Conservation (phyloP, 163 green algal species). For the Scenedesmus sp. region DNA sequence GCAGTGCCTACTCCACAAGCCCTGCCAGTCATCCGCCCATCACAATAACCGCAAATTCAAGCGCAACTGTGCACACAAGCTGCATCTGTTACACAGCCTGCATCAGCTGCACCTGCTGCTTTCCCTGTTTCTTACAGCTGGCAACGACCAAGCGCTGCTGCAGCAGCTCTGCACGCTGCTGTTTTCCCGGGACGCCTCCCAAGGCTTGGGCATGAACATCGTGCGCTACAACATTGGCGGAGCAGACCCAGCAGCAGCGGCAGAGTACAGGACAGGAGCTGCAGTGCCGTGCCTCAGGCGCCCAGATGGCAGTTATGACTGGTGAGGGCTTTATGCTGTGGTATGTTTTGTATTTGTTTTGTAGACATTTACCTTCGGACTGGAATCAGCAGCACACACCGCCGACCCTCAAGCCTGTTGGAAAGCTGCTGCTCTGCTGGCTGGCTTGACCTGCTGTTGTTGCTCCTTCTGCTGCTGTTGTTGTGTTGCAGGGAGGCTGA, state of each 20-base stretch:
- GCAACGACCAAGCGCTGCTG: background rate
- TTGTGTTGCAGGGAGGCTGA: slow-evolving; percentile 17
- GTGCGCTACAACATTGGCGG: slow-evolving; percentile 40
- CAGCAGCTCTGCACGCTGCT: background rate
- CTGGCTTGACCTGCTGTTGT: background rate
- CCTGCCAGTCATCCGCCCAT: too few relatives aligned
- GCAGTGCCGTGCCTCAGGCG: slow-evolving; percentile 15
- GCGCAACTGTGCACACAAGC: background rate
- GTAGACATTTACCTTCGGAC: background rate
- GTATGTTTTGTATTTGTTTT: background rate
- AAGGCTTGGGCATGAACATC: slow-evolving; percentile 39
- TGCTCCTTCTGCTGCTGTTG: background rate
- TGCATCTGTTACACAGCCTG: background rate
- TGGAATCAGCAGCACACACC: too few relatives aligned
- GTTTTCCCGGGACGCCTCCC: background rate
- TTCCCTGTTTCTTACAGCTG: background rate
- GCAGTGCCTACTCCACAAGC: too few relatives aligned
- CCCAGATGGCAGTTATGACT: slow-evolving; percentile 3
- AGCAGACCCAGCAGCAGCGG: background rate
- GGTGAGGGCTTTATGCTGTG: background rate
- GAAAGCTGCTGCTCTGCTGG: background rate
- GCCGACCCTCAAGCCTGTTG: too few relatives aligned
- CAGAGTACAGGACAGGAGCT: slow-evolving; percentile 17
- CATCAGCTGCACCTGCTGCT: background rate
- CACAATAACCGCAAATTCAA: too few relatives aligned